These are phyloP conservation scores for Fraxinus cuspidata DNA, from an alignment of 257 asterid species.

Conservation along the genomic window DNA sequence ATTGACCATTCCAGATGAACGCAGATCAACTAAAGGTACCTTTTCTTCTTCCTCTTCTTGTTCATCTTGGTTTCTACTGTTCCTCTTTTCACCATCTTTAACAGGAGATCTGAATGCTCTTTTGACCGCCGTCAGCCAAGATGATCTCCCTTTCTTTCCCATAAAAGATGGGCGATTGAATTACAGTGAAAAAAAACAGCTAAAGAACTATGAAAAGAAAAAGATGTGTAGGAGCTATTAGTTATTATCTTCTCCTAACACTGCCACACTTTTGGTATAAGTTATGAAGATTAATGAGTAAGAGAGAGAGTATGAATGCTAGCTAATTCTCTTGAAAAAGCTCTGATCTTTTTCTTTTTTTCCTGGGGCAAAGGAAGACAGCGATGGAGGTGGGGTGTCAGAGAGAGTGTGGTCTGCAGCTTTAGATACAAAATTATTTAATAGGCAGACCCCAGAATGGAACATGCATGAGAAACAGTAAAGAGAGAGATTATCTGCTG, in stretches of 20 bases:
- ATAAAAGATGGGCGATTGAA: constrained; percentile 9
- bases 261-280: too few relatives aligned
- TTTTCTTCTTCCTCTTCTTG: constrained; percentile 35
- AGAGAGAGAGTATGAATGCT: neutral
- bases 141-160: constrained; percentile 41
- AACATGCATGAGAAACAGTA: neutral
- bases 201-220: too few relatives aligned
- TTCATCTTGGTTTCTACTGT: constrained; percentile 22
- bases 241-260: too few relatives aligned
- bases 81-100: constrained; percentile 35
- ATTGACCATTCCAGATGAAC: neutral
- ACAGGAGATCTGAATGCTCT: constrained; percentile 51
- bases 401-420: constrained; percentile 22
- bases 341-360: neutral
- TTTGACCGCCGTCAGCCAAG: constrained; percentile 53
- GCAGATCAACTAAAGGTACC: constrained; percentile 10
- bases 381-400: constrained; percentile 19
- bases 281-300: too few relatives aligned
- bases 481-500: constrained; percentile 5
- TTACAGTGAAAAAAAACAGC: constrained; percentile 5
- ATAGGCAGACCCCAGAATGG: neutral
- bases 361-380: neutral
- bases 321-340: neutral
- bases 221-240: too few relatives aligned
- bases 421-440: constrained; percentile 14